These are phyloP conservation scores for Colletotrichum lindemuthianum DNA, from an alignment of 2,329 filamentous ascomycete species.

Conservation along the genomic window DNA sequence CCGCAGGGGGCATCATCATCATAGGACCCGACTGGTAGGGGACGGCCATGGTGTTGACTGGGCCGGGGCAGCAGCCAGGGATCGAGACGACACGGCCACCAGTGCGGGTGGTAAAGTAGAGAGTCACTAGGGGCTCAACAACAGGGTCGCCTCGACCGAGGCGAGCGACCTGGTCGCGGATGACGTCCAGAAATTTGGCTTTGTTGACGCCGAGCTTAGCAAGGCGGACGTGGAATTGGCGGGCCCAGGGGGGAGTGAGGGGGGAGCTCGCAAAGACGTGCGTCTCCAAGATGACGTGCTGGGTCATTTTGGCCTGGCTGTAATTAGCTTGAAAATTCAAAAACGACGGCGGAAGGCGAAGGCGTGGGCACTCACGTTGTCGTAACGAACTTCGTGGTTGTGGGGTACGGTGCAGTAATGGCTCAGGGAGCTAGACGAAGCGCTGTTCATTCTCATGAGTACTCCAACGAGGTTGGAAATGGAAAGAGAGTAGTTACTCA, in stretches of 20 bases:
- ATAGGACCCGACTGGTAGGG: slow-evolving; percentile 9
- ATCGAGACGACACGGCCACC: slow-evolving; percentile 16
- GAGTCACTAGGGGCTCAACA: slow-evolving; percentile 24
- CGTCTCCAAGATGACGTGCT: slow-evolving; percentile 18
- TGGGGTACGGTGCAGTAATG: too few species aligned
- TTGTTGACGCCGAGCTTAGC: slow-evolving; percentile 4
- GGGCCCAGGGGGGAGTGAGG: slow-evolving; percentile 5
- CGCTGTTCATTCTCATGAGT: too few species aligned
- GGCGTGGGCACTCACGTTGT: too few species aligned
- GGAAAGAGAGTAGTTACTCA: too few species aligned
- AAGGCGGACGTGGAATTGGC: slow-evolving; percentile 25
- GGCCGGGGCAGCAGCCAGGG: not conserved
- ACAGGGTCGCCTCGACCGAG: slow-evolving; percentile 24
- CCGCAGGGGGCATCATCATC: not conserved
- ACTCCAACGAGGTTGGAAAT: too few species aligned
- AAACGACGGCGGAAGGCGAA: too few species aligned
- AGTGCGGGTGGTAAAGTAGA: slow-evolving; percentile 21
- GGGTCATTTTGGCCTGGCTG: slow-evolving; percentile 17
- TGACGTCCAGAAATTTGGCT: slow-evolving; percentile 14
- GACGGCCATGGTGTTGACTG: not conserved
- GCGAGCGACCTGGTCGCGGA: slow-evolving; percentile 11
- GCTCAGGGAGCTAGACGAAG: too few species aligned
- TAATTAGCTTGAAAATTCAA: not conserved
- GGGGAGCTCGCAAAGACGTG: slow-evolving; percentile 16
- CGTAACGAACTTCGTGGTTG: too few species aligned